Evolutionary conservation across 768 basidiomycete species (phyloP), one percentile per base, ranked within the genome.

Genomic region (Kwoniella newhampshirensis): DNA sequence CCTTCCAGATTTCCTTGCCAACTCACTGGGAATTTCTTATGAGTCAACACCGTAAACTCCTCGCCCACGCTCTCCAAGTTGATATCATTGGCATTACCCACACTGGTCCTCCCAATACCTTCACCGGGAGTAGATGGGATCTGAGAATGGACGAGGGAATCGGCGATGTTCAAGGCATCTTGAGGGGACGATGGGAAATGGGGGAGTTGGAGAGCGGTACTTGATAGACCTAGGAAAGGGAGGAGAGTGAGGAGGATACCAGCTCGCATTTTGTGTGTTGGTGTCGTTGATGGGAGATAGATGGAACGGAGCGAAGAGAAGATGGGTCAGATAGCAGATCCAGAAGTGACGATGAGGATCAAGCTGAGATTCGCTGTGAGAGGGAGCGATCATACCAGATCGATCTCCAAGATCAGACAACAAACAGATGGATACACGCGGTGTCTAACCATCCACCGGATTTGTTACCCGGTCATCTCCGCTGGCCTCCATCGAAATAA

Each of bases 131-230:
- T 35, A 30, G 49, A 21, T 7, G 15, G 17, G 40, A n/a, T 17
- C 15, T 41, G 40, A 3, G 39, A 21, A 35, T 63, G 57, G 15
- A 72, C 45, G 36, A 72, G 43, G 1, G 60, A 35, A 18, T 64
- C 65, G 32, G 70, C 70, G 1, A 61, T 54, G 21, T 49, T 25
- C 12, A 72, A 18, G 11, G 65, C 70, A 25, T 69, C 58, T 32
- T 67, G 57, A 13, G 67, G 13, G 15, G 59, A 60, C 3, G 37
- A 68, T n/a, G 47, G 67, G 65, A 35, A 25, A 18, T 55, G 54
- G 13, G 70, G 70, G 5, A 72, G 46, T 35, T 66, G 60, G 4
- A 72, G n/a, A n/a, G n/a, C n/a, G n/a, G n/a, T n/a, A n/a, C n/a
- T 25, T 6, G 62, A 23, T 9, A 60, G 49, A 13, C 62, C 56